phyloP scores from a whole-genome alignment of 768 basidiomycete species.

The Strobilomyces dryophilus region DNA sequence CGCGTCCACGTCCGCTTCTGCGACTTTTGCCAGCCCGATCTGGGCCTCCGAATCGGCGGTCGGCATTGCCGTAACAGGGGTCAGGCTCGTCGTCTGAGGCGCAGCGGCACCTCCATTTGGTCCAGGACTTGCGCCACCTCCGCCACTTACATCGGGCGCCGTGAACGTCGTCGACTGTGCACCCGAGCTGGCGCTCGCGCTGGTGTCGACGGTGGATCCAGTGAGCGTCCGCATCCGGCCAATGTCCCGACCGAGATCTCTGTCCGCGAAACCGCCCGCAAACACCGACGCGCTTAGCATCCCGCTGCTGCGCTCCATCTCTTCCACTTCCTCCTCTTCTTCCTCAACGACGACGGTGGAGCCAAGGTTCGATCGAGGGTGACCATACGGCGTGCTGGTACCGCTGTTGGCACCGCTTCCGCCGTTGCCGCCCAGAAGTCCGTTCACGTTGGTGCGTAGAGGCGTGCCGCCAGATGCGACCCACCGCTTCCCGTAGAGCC shows the following conservation, averaged over 20 bases:
- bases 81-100: slow-evolving; percentile 53
- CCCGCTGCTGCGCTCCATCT: slow-evolving; percentile 41
- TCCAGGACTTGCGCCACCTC: slow-evolving; percentile 29
- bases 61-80: slow-evolving; percentile 66
- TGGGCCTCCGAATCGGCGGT: slow-evolving; percentile 72
- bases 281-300: slow-evolving; percentile 30
- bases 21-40: slow-evolving; percentile 75
- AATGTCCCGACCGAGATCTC: slow-evolving; percentile 35
- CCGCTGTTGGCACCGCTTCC: slow-evolving; percentile 59
- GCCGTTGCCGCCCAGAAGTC: slow-evolving; percentile 28
- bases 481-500: slow-evolving; percentile 74
- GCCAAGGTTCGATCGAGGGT: slow-evolving; percentile 49
- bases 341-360: slow-evolving; percentile 61
- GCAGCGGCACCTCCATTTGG: slow-evolving; percentile 28
- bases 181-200: slow-evolving; percentile 29
- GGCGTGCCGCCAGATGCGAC: slow-evolving; percentile 55
- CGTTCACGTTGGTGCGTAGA: slow-evolving; percentile 58
- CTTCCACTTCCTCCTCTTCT: slow-evolving; percentile 70
- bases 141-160: slow-evolving; percentile 52
- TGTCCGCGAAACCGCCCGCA: slow-evolving; percentile 38
- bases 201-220: slow-evolving; percentile 37
- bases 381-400: slow-evolving; percentile 62
- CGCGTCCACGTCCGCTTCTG: slow-evolving; percentile 79
- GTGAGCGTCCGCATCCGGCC: slow-evolving; percentile 55
- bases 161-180: slow-evolving; percentile 54